Conservation (phyloP, 139 green algal genomes). For the Axilococcus clingmanii region DNA sequence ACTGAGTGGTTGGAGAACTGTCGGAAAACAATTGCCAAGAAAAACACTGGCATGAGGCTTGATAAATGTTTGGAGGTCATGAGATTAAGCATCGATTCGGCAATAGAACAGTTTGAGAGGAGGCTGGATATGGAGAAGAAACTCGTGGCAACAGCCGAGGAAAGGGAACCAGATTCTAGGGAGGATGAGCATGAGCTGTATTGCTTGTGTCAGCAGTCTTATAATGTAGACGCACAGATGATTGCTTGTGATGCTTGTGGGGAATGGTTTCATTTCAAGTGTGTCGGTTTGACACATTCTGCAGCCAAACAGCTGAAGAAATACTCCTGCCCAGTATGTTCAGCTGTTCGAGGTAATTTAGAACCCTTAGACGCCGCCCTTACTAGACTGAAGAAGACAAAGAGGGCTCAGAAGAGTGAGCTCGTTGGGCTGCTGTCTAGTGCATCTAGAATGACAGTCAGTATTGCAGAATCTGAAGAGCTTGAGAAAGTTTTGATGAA, state of each 20-base stretch:
- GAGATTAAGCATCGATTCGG: constrained; percentile 12
- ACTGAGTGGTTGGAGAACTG: constrained; percentile 20
- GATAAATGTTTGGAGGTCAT: constrained; percentile 12
- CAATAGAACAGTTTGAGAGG: constrained; percentile 36
- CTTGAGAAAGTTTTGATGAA: constrained; percentile 22
- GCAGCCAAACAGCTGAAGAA: constrained; percentile 14
- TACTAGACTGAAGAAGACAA: constrained; percentile 22
- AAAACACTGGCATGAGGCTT: constrained; percentile 20
- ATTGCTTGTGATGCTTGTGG: constrained; percentile 53
- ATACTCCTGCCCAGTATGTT: constrained; percentile 60
- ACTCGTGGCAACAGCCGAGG: constrained; percentile 13
- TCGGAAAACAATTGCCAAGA: constrained; percentile 16
- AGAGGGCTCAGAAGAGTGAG: constrained; percentile 14
- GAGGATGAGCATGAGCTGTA: constrained; percentile 36
- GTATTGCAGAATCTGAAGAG: constrained; percentile 9
- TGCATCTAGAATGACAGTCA: constrained; percentile 25
- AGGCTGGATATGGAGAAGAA: constrained; percentile 33
- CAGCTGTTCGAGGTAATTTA: constrained; percentile 19
- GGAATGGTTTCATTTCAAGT: constrained; percentile 68
- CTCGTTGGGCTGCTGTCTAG: constrained; percentile 30
- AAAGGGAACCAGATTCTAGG: constrained; percentile 11
- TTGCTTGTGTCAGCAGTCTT: constrained; percentile 56
- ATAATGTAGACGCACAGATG: constrained; percentile 33
- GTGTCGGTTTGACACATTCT: constrained; percentile 36
- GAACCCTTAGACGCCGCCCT: constrained; percentile 10